Base-by-base conservation (phyloP, 371 early-diverging fungal species). In the Lichtheimia ramosa region DNA sequence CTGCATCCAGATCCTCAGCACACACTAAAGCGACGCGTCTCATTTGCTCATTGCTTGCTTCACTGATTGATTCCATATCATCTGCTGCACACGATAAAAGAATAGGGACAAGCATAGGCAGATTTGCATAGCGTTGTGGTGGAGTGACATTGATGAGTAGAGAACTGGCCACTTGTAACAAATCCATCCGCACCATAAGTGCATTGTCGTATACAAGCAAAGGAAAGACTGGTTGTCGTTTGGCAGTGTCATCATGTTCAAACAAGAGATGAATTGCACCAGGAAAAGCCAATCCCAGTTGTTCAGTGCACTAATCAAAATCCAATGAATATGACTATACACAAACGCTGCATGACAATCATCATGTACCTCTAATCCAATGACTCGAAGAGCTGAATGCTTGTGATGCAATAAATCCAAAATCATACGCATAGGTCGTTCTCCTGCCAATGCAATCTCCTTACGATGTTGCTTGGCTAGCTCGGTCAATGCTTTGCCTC, bases 171-270 rank as follows among this genome's bases (percentile, higher is more conserved):
- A 55, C 56, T 10, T 42, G 15, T 13, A 20, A 14, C 3, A 55
- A 55, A 14, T 15, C 15, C 18, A 21, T 55, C 24, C 56, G 56
- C 10, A 55, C 56, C 15, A 24, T 20, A 14, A 43, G 20, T 2
- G 56, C 23, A 13, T 13, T 21, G 24, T 55, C 56, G n/a, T 55
- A 24, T 13, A 55, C 56, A 13, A 55, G 25, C 18, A 27, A 12
- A 13, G 56, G 56, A 25, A 55, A 55, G 15, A 21, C 23, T 3
- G 56, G 42, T 43, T 55, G 42, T 3, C 56, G 56, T 12, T 28
- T 24, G 15, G 82, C 78, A 2, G 88, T 74, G 4, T 81, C 62
- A 57, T 84, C 83, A 57, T 81, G 85, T 39, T 80, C 82, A 54
- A 74, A 75, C n/a, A 61, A 51, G 18, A 49, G 34, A 50, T 20